Percentiles rank a stretch among this genome's conserved stretches.
These are phyloP conservation scores for Begonia fuchsioides DNA, from an alignment of 306 rosid genomes.

Conservation along the genomic window DNA sequence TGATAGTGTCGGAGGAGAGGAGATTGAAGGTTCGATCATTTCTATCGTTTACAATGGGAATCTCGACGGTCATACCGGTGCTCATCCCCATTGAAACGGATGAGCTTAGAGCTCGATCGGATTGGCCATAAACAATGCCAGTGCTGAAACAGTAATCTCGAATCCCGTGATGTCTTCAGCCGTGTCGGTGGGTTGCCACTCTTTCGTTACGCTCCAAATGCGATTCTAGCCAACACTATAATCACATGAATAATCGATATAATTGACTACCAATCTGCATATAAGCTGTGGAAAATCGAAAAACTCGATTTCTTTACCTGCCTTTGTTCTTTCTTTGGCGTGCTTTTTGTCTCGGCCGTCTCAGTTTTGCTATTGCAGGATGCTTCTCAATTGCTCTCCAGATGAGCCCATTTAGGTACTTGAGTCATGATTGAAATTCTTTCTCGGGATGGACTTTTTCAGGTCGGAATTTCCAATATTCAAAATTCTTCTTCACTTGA, in stretches of 20 bases:
- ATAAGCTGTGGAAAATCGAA: slow-evolving; percentile 76
- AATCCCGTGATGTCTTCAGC: slow-evolving; percentile 81
- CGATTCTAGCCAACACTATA: slow-evolving; percentile 80
- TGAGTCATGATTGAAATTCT: too few species aligned
- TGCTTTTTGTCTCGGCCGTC: slow-evolving; percentile 86
- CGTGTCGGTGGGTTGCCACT: slow-evolving; percentile 90
- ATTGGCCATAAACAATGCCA: slow-evolving; percentile 88
- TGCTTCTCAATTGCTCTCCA: slow-evolving; percentile 7
- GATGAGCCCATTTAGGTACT: too few species aligned
- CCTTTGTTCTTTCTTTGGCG: slow-evolving; percentile 76
- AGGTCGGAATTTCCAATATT: slow-evolving; percentile 89
- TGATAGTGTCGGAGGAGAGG: too few species aligned
- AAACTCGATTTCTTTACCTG: slow-evolving; percentile 89
- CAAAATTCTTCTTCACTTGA: slow-evolving; percentile 83
- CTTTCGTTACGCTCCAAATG: slow-evolving; percentile 78
- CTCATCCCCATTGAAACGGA: too few species aligned
- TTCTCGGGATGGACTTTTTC: slow-evolving; percentile 8
- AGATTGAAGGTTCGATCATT: too few species aligned
- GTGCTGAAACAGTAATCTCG: slow-evolving; percentile 77
- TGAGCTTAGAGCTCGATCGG: too few species aligned
- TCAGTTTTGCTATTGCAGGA: slow-evolving; percentile 90
- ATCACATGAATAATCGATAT: slow-evolving; percentile 82
- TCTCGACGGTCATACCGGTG: too few species aligned
- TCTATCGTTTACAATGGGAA: too few species aligned
- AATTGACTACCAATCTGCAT: slow-evolving; percentile 64